These are phyloP conservation scores for Simplicillium aogashimaense DNA, from an alignment of 2,329 filamentous ascomycete species.

Conservation along the genomic window DNA sequence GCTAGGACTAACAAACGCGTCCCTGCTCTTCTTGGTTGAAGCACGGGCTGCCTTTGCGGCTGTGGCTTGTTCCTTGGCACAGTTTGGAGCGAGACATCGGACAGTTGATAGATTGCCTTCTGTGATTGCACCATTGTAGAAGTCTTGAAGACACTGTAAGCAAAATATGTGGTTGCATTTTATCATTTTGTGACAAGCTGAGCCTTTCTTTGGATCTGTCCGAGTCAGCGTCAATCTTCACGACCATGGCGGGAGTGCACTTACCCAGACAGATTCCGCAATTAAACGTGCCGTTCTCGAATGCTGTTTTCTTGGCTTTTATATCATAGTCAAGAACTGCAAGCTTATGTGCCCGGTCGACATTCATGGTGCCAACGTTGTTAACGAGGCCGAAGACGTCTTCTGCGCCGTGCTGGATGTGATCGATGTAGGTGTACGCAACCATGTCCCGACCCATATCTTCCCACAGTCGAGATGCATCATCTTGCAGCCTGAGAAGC, in stretches of 20 bases:
- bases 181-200: conserved; percentile 68
- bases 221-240: not conserved
- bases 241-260: conserved; percentile 8
- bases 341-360: conserved; percentile 52
- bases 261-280: conserved; percentile 73
- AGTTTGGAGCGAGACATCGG: conserved; percentile 70
- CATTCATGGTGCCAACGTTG: conserved; percentile 35
- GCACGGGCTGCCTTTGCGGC: conserved; percentile 12
- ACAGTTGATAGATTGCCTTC: conserved; percentile 75
- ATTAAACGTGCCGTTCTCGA: conserved; percentile 76
- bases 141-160: conserved; percentile 74
- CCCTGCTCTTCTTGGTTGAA: conserved; percentile 45
- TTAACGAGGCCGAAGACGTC: conserved; percentile 49
- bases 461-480: conserved; percentile 48
- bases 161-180: conserved; percentile 91
- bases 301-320: conserved; percentile 61
- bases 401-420: conserved; percentile 48
- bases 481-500: conserved; percentile 37
- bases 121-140: conserved; percentile 78
- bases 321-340: conserved; percentile 70
- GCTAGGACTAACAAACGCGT: conserved; percentile 62
- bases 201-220: conserved; percentile 79
- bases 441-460: conserved; percentile 49
- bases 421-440: conserved; percentile 54
- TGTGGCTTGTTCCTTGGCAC: conserved; percentile 52